Base-by-base conservation (phyloP, 202 grass and related monocot species). In the Tripidium arundinaceum region DNA sequence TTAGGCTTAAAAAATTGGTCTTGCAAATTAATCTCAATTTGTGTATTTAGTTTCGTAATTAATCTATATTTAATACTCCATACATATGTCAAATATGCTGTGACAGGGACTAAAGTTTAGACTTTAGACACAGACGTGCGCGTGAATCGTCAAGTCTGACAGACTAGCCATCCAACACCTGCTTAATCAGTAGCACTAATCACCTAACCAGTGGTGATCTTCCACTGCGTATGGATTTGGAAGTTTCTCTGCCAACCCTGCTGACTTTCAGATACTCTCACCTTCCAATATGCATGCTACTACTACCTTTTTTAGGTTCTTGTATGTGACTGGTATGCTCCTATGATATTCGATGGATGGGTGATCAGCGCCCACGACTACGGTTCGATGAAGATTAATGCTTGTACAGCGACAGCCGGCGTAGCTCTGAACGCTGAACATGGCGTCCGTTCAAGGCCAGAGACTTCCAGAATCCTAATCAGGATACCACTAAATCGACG, bases 401-500 rank as follows among this genome's bases (percentile, higher is more conserved):
- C 58, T 76, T 55, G 15, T 81, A 64, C 37, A 77, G 33, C 52
- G 77, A 84, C 64, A 22, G 28, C 66, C 13, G n/a, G 25, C 21
- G 22, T 79, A 33, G 40, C 38, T 70, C 14, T 70, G 58, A 31
- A 86, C 29, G 33, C 19, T 26, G 19, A 64, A 82, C 79, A 72
- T 46, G 36, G 65, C 73, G 11, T 18, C 27, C 12, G 25, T 16
- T 45, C 52, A 45, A 58, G 43, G 45, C 28, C 27, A 65, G 77
- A 75, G 27, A 21, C 71, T 88, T 88, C 81, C 31, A 3, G 81
- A 88, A 64, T 34, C 74, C 8, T 10, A 58, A 58, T 72, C 79
- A 27, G 15, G 38, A 33, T 65, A 22, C 8, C 47, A 33, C 14
- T 46, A 13, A 19, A 75, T 74, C 68, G 50, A 21, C 22, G 38